Conservation (phyloP, 768 basidiomycete species). For the Phanerochaete carnosa region DNA sequence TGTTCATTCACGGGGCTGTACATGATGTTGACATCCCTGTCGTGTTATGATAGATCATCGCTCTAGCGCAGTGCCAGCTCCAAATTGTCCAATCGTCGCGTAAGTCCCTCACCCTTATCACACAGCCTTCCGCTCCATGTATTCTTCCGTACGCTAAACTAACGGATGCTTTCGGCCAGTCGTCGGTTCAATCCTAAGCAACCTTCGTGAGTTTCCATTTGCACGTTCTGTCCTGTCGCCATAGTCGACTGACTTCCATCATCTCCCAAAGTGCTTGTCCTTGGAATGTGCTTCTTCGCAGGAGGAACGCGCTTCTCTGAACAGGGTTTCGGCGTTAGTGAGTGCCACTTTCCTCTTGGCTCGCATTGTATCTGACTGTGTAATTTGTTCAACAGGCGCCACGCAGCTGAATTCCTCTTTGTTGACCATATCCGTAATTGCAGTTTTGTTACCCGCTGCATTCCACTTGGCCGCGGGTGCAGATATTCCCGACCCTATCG, state of each 20-base stretch:
- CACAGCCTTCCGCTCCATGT: background rate
- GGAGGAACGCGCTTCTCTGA: conserved; percentile 75
- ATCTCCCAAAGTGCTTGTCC: conserved; percentile 60
- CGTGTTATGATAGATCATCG: conserved; percentile 37
- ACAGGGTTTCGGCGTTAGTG: conserved; percentile 74
- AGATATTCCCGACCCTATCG: conserved; percentile 8
- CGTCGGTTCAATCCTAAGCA: conserved; percentile 45
- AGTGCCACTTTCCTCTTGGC: conserved; percentile 19
- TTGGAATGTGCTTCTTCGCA: conserved; percentile 84
- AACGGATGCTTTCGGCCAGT: conserved; percentile 24
- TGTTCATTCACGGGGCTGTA: background rate
- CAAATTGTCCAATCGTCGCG: conserved; percentile 43
- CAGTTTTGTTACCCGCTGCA: conserved; percentile 73
- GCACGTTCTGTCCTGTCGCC: background rate
- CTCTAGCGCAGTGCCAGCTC: conserved; percentile 42
- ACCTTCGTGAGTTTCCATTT: conserved; percentile 31
- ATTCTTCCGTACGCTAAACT: background rate
- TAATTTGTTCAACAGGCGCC: conserved; percentile 41
- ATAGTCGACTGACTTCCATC: background rate
- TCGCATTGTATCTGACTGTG: background rate
- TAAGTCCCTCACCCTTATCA: conserved; percentile 21
- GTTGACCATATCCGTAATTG: conserved; percentile 73
- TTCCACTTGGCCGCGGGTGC: conserved; percentile 58
- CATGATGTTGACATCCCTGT: background rate
- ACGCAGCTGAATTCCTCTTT: conserved; percentile 74